Percentiles rank a stretch among this genome's conserved stretches.
Conservation (phyloP, 2,329 filamentous ascomycete genomes). For the Huntiella decipiens region DNA sequence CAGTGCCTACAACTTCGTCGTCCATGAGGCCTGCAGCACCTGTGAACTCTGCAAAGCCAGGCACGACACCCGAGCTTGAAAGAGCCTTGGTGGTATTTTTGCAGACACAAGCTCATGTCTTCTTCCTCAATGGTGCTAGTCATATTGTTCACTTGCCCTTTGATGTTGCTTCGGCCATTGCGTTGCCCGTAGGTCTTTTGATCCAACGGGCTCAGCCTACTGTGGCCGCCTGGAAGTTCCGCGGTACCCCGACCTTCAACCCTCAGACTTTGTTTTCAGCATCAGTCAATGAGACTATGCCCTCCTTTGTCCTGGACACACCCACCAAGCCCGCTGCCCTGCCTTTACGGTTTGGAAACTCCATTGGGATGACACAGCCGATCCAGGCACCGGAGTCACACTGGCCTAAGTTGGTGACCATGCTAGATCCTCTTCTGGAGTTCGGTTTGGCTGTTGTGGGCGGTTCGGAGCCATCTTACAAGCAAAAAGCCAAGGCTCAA, state of each 20-base stretch:
- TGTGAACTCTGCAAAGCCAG: slow-evolving; percentile 1
- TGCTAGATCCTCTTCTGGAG: slow-evolving; percentile 73
- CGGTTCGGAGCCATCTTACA: slow-evolving; percentile 25
- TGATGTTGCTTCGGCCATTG: slow-evolving; percentile 72
- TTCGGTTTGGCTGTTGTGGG: slow-evolving; percentile 58
- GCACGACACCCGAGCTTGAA: not conserved
- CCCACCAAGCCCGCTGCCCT: slow-evolving; percentile 36
- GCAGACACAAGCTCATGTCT: slow-evolving; percentile 81
- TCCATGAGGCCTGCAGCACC: not conserved
- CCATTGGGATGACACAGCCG: slow-evolving; percentile 38
- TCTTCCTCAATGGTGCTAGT: slow-evolving; percentile 71
- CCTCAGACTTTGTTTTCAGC: slow-evolving; percentile 37
- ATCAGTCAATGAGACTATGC: slow-evolving; percentile 22
- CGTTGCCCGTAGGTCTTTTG: slow-evolving; percentile 64
- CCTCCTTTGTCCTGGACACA: slow-evolving; percentile 35
- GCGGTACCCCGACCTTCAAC: slow-evolving; percentile 55
- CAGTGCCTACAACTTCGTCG: not conserved
- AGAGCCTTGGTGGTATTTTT: slow-evolving; percentile 77
- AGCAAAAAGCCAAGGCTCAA: slow-evolving; percentile 14
- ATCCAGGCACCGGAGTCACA: slow-evolving; percentile 36
- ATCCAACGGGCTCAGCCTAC: slow-evolving; percentile 41
- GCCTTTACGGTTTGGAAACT: slow-evolving; percentile 31
- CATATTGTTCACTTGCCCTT: slow-evolving; percentile 90
- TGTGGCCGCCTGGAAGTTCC: slow-evolving; percentile 21
- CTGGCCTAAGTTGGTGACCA: slow-evolving; percentile 59